Percentiles rank a stretch among this genome's conserved stretches.
Conservation (phyloP, 2,329 filamentous ascomycete genomes). For the Paecilomyces variotii region DNA sequence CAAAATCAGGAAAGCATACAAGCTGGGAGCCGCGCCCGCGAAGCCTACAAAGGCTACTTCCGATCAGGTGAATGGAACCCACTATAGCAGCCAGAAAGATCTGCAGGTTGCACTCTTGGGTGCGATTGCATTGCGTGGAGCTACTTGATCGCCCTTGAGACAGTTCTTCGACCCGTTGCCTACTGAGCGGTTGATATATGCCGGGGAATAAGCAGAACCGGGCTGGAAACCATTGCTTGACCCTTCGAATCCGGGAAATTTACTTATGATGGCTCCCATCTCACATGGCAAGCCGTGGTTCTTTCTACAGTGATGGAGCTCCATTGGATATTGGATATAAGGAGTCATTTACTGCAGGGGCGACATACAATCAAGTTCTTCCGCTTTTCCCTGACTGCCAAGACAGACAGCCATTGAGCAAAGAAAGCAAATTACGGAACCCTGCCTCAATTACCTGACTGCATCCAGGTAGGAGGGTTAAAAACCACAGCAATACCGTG, state of each 20-base stretch:
- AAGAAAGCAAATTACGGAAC: background rate
- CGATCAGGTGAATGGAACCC: slow-evolving; percentile 10
- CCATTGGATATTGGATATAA: background rate
- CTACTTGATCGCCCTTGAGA: slow-evolving; percentile 23
- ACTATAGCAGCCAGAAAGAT: slow-evolving; percentile 17
- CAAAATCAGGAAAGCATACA: slow-evolving; percentile 78
- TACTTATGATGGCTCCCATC: background rate
- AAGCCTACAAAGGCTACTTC: slow-evolving; percentile 12
- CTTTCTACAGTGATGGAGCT: background rate
- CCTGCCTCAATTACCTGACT: background rate
- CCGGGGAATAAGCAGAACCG: background rate
- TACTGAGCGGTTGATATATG: background rate
- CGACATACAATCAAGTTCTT: background rate
- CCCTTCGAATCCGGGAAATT: background rate
- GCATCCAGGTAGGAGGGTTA: background rate
- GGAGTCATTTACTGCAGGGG: background rate
- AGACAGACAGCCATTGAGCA: background rate
- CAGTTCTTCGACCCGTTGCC: background rate
- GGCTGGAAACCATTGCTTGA: background rate
- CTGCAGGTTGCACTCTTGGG: slow-evolving; percentile 65
- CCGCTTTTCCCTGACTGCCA: background rate
- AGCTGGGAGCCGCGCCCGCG: slow-evolving; percentile 58
- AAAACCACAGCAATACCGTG: background rate
- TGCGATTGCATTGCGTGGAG: slow-evolving; percentile 68
- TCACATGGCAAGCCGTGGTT: background rate